Evolutionary conservation across 2,329 filamentous ascomycete genomes (phyloP).

Genomic region (Stagonosporopsis tanaceti): DNA sequence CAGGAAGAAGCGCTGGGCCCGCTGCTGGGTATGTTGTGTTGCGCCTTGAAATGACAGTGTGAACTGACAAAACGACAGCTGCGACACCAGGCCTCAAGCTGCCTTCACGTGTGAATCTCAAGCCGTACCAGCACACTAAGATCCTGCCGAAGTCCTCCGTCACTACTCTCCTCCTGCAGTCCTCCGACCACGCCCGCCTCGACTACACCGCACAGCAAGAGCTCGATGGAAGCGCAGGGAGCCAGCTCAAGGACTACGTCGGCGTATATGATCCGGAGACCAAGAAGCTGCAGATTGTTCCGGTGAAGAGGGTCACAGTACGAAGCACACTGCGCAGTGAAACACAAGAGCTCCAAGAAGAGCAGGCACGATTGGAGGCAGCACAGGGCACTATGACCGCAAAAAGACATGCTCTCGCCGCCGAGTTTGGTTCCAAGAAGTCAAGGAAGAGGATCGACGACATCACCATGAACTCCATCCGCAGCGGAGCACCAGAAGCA

Average conservation of each 20-base stretch:
- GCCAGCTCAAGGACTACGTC: slow-evolving; percentile 66
- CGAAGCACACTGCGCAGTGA: slow-evolving; percentile 59
- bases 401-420: slow-evolving; percentile 73
- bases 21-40: slow-evolving; percentile 54
- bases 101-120: slow-evolving; percentile 55
- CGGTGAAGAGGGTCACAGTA: slow-evolving; percentile 63
- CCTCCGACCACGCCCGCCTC: slow-evolving; percentile 66
- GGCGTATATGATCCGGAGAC: slow-evolving; percentile 66
- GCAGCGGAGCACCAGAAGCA: slow-evolving; percentile 31
- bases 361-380: slow-evolving; percentile 39
- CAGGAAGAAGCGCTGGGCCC: slow-evolving; percentile 58
- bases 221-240: slow-evolving; percentile 56
- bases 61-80: slow-evolving; percentile 33
- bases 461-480: slow-evolving; percentile 75
- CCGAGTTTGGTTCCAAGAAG: slow-evolving; percentile 86
- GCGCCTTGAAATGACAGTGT: neutral
- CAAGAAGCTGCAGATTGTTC: slow-evolving; percentile 61
- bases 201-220: slow-evolving; percentile 66
- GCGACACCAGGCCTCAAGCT: slow-evolving; percentile 54
- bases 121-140: slow-evolving; percentile 55
- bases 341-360: slow-evolving; percentile 49
- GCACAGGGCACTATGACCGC: slow-evolving; percentile 58
- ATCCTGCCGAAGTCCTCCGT: slow-evolving; percentile 39
- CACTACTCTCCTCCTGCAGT: slow-evolving; percentile 65
- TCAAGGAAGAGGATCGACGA: slow-evolving; percentile 79